These are phyloP conservation scores for Fusarium burgessii DNA, from an alignment of 2,329 filamentous ascomycete genomes.

Conservation along the genomic window DNA sequence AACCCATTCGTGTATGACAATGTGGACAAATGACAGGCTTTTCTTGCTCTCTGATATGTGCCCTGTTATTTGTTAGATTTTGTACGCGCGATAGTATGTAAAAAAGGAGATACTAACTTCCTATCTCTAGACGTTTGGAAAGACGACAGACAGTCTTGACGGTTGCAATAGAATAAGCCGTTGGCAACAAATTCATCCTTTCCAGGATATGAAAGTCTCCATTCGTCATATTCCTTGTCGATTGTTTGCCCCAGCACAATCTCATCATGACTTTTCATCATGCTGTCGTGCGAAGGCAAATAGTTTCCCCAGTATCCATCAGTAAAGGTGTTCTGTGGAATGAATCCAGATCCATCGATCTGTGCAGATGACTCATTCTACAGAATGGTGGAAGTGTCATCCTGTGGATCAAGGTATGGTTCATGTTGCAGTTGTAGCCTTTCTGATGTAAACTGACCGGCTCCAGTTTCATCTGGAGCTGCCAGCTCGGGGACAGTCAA, in stretches of 20 bases:
- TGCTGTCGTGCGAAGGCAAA: not conserved
- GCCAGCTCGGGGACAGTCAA: not conserved
- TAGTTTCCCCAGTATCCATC: not conserved
- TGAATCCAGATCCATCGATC: not conserved
- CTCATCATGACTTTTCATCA: not conserved
- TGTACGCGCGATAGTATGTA: not conserved
- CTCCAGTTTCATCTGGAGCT: not conserved
- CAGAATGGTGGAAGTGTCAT: not conserved
- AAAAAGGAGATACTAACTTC: not conserved
- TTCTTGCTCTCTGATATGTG: not conserved
- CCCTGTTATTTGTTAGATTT: not conserved
- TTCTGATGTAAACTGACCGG: not conserved
- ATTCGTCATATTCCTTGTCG: not conserved
- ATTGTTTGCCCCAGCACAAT: not conserved
- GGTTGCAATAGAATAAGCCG: not conserved
- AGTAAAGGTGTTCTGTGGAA: not conserved
- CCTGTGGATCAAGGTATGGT: not conserved
- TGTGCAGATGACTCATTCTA: slow-evolving; percentile 2
- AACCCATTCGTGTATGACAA: not conserved
- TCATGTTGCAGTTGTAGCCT: not conserved
- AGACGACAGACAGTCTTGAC: not conserved
- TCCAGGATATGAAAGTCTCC: not conserved
- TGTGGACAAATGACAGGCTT: not conserved
- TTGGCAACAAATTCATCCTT: not conserved
- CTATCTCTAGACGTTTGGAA: not conserved